Percentiles rank a stretch among this genome's conserved stretches.
These are phyloP conservation scores for Penicillium sp. DNA, from an alignment of 2,329 filamentous ascomycete species.

Conservation along the genomic window DNA sequence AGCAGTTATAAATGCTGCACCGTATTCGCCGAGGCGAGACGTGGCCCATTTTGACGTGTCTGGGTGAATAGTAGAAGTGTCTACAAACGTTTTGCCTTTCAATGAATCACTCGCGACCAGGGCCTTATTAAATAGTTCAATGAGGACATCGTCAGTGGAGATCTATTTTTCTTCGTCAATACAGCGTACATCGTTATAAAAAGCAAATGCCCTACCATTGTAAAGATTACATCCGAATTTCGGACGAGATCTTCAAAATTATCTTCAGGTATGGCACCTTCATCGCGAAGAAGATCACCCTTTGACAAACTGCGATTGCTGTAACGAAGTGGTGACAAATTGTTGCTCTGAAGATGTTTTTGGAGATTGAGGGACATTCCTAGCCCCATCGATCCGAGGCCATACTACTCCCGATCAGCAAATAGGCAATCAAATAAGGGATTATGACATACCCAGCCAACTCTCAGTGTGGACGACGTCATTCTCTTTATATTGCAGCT, in stretches of 20 bases:
- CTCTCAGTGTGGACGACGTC: not conserved
- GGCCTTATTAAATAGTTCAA: slow-evolving; percentile 26
- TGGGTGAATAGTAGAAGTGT: slow-evolving; percentile 55
- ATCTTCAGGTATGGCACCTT: not conserved
- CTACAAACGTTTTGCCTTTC: slow-evolving; percentile 47
- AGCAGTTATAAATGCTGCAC: slow-evolving; percentile 44
- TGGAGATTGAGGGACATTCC: slow-evolving; percentile 54
- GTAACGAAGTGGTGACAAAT: slow-evolving; percentile 38
- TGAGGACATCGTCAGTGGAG: slow-evolving; percentile 47
- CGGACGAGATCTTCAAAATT: slow-evolving; percentile 16
- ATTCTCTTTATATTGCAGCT: not conserved
- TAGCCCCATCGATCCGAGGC: slow-evolving; percentile 55
- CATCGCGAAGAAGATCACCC: slow-evolving; percentile 32
- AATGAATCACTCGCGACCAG: slow-evolving; percentile 20
- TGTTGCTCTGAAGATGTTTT: slow-evolving; percentile 34
- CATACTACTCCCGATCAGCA: slow-evolving; percentile 22
- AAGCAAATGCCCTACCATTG: slow-evolving; percentile 25
- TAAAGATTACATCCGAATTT: slow-evolving; percentile 39
- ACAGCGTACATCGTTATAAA: not conserved
- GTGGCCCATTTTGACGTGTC: slow-evolving; percentile 39
- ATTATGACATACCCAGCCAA: slow-evolving; percentile 18
- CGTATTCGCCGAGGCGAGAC: slow-evolving; percentile 27
- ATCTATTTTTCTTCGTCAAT: slow-evolving; percentile 28
- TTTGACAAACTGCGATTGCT: slow-evolving; percentile 52
- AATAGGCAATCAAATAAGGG: not conserved